Evolutionary conservation across 805 yeast genomes (phyloP).

Genomic region (Zygosaccharomyces bailii): DNA sequence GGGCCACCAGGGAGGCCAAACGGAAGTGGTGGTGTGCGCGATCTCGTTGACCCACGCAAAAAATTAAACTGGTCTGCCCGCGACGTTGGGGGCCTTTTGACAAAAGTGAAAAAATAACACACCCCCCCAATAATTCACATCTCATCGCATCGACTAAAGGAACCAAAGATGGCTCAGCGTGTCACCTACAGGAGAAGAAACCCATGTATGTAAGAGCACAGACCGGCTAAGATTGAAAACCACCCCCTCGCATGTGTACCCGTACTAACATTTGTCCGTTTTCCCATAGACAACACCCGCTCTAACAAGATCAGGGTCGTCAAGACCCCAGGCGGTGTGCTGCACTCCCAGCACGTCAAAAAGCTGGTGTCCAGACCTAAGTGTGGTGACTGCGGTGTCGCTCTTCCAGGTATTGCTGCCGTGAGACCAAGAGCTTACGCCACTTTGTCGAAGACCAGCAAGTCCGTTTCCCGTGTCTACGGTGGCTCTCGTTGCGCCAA

Average conservation of each 20-base stretch:
- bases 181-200: conserved; percentile 99
- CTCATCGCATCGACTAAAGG: not conserved
- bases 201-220: conserved; percentile 63
- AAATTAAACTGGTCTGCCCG: not conserved
- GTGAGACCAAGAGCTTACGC: conserved; percentile 99
- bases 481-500: conserved; percentile 98
- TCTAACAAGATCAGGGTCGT: conserved; percentile 99
- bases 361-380: conserved; percentile 83
- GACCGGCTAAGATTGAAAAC: too few relatives aligned
- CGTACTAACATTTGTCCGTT: conserved; percentile 2
- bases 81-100: not conserved
- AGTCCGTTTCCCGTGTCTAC: conserved; percentile 99
- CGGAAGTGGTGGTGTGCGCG: too few relatives aligned
- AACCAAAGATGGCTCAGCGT: conserved; percentile 92
- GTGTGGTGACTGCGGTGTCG: conserved; percentile 84
- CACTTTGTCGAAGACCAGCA: conserved; percentile 88
- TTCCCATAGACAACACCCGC: conserved; percentile 90
- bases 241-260: not conserved
- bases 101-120: not conserved
- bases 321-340: conserved; percentile 99
- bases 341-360: conserved; percentile 96
- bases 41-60: not conserved
- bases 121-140: not conserved
- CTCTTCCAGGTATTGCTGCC: conserved; percentile 84
- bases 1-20: too few relatives aligned